These are phyloP conservation scores for Zygnema cylindricum DNA, from an alignment of 139 green algal species.

Conservation along the genomic window DNA sequence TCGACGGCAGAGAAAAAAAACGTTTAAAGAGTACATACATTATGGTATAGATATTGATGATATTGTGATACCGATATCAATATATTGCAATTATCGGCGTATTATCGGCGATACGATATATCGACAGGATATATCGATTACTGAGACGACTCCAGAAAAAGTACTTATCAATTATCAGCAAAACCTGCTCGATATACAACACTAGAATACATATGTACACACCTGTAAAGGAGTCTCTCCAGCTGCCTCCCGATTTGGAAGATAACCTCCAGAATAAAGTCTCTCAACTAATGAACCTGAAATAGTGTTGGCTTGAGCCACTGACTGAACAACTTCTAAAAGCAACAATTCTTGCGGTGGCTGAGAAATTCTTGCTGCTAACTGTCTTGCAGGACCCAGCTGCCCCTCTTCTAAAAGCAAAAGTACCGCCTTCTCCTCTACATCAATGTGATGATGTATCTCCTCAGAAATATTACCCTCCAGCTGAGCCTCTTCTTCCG, in stretches of 20 bases:
- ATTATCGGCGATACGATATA: too few species aligned
- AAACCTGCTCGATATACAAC: too few species aligned
- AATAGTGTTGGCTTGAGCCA: not conserved
- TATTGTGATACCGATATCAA: too few species aligned
- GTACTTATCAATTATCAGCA: too few species aligned
- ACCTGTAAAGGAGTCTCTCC: not conserved
- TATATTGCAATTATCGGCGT: too few species aligned
- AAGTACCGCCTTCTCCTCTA: slow-evolving; percentile 9
- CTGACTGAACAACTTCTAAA: not conserved
- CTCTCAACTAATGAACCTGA: not conserved
- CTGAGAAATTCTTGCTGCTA: not conserved
- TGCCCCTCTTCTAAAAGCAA: slow-evolving; percentile 2
- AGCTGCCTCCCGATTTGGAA: not conserved
- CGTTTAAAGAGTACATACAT: too few species aligned
- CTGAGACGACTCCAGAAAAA: too few species aligned
- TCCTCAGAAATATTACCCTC: not conserved
- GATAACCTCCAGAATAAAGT: not conserved
- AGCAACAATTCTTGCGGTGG: not conserved
- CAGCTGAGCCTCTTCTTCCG: not conserved
- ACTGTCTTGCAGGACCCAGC: not conserved
- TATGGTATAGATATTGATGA: too few species aligned
- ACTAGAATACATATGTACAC: too few species aligned
- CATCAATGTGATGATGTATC: not conserved
- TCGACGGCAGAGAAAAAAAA: too few species aligned
- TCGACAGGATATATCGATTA: too few species aligned